A percentile compares a stretch with the other conserved stretches of the same genome.
Evolutionary conservation across 2,329 filamentous ascomycete species (phyloP).

Genomic region (Sporothrix pallida): DNA sequence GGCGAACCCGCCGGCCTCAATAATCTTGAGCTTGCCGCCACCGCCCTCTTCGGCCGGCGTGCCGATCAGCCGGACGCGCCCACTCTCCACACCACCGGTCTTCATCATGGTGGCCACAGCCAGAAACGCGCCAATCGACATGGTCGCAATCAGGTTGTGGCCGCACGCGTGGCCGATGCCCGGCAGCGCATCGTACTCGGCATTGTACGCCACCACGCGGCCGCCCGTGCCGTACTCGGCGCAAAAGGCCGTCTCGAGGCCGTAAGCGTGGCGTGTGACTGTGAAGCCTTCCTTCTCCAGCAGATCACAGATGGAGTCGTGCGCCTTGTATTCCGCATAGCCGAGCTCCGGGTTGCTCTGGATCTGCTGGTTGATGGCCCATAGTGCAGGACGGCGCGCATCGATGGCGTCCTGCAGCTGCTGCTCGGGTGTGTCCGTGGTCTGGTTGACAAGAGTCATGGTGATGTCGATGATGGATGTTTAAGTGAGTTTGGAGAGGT

Average conservation of each 20-base stretch:
- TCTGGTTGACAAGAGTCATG: too few relatives aligned
- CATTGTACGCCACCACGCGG: constrained; percentile 38
- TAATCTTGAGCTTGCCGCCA: constrained; percentile 53
- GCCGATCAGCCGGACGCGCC: constrained; percentile 47
- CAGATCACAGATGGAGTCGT: constrained; percentile 54
- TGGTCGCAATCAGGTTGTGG: constrained; percentile 51
- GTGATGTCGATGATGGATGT: too few relatives aligned
- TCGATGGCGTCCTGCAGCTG: constrained; percentile 22
- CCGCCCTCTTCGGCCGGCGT: constrained; percentile 53
- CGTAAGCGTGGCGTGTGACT: constrained; percentile 56
- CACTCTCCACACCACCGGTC: too few relatives aligned
- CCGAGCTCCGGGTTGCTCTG: constrained; percentile 55
- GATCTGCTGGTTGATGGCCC: constrained; percentile 38
- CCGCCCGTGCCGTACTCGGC: constrained; percentile 39
- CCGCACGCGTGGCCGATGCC: constrained; percentile 51
- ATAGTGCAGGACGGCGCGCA: constrained; percentile 2
- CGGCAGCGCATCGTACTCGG: constrained; percentile 42
- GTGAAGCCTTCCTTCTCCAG: constrained; percentile 51
- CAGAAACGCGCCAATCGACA: constrained; percentile 47
- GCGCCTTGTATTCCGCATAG: constrained; percentile 57
- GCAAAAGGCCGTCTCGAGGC: constrained; percentile 57
- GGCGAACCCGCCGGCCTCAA: constrained; percentile 51
- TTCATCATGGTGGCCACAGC: constrained; percentile 41
- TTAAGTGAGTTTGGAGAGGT: too few relatives aligned
- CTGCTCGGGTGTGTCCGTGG: constrained; percentile 5